Evolutionary conservation across 345 rosid species (phyloP).

Genomic region (Moricandia arvensis): DNA sequence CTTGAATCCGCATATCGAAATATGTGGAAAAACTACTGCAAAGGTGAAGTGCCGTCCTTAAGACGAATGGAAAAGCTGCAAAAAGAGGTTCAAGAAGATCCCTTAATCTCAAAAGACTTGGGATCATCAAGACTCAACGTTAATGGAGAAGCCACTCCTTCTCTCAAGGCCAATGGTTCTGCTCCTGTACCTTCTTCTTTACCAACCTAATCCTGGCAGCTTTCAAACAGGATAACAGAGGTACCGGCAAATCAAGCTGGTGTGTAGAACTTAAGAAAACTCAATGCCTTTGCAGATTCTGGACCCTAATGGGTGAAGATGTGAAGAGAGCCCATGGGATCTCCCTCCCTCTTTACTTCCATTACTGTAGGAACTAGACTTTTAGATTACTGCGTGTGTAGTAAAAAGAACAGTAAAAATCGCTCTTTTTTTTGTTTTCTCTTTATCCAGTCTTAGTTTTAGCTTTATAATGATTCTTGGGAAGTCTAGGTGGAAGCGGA

Average conservation of each 20-base stretch:
- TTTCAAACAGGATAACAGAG: conserved; percentile 24
- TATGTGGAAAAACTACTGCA: conserved; percentile 88
- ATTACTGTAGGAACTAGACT: conserved; percentile 35
- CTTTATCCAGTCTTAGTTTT: conserved; percentile 19
- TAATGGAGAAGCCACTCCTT: conserved; percentile 42
- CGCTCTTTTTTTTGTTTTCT: not conserved
- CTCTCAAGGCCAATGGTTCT: conserved; percentile 63
- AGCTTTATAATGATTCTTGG: conserved; percentile 38
- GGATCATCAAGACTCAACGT: conserved; percentile 37
- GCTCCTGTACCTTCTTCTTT: conserved; percentile 40
- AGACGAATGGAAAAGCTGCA: conserved; percentile 59
- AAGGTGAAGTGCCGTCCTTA: conserved; percentile 80
- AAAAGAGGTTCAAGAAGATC: conserved; percentile 48
- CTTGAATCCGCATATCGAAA: conserved; percentile 73
- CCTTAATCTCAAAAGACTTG: conserved; percentile 27
- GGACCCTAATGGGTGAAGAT: not conserved
- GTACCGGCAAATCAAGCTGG: not conserved
- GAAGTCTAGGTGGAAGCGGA: conserved; percentile 33
- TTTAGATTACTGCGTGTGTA: conserved; percentile 26
- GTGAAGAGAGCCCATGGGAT: conserved; percentile 28
- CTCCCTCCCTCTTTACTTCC: conserved; percentile 24
- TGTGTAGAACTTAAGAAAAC: not conserved
- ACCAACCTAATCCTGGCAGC: conserved; percentile 35
- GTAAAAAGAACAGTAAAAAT: conserved; percentile 15
- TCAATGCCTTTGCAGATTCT: conserved; percentile 5